phyloP scores from a whole-genome alignment of 768 basidiomycete genomes.

The Trametes villosa region DNA sequence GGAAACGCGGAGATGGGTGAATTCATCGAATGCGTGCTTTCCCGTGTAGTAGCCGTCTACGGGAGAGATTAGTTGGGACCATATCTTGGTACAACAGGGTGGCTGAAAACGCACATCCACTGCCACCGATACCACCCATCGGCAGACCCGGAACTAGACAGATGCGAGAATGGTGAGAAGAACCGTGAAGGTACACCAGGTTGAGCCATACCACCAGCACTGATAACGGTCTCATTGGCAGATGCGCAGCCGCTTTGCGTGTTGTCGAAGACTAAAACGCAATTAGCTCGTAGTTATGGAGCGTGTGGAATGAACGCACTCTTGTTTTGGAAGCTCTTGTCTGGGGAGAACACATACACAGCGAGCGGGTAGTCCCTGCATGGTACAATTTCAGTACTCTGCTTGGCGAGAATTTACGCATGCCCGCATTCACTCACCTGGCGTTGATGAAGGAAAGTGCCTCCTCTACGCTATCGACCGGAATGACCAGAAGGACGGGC shows the following conservation, averaged over 20 bases:
- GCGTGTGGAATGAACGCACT: too few species aligned
- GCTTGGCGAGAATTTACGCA: too few species aligned
- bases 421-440: constrained; percentile 42
- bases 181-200: too few species aligned
- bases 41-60: constrained; percentile 72
- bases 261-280: constrained; percentile 52
- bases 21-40: constrained; percentile 75
- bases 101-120: background rate
- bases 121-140: constrained; percentile 67
- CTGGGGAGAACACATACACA: constrained; percentile 75
- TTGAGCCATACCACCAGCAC: constrained; percentile 56
- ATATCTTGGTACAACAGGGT: background rate
- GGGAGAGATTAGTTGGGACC: background rate
- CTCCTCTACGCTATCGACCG: constrained; percentile 67
- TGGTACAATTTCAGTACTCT: too few species aligned
- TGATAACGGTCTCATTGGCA: constrained; percentile 72
- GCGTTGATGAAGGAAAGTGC: constrained; percentile 72
- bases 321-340: constrained; percentile 60
- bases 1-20: constrained; percentile 73
- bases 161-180: constrained; percentile 34
- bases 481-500: constrained; percentile 75
- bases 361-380: constrained; percentile 72
- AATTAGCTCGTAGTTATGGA: constrained; percentile 26
- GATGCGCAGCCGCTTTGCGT: constrained; percentile 71
- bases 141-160: constrained; percentile 60